Evolutionary conservation across 1,284 basidiomycete species (phyloP).

Genomic region (Leccinum laetum): DNA sequence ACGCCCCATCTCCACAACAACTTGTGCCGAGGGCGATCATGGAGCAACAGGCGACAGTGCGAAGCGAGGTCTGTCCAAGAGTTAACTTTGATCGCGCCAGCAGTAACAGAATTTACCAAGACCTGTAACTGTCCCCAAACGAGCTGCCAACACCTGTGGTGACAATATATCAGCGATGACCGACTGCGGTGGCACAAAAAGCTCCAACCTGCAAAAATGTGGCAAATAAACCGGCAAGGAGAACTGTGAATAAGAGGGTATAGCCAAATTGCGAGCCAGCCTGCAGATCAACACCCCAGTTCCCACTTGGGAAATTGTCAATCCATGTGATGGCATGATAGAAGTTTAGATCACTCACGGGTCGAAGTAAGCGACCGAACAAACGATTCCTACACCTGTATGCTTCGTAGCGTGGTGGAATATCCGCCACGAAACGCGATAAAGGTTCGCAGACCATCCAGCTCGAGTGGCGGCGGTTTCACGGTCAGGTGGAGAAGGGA

Average conservation of each 20-base stretch:
- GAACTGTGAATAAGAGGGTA: conserved; percentile 71
- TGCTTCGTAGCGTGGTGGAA: conserved; percentile 44
- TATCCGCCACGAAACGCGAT: conserved; percentile 25
- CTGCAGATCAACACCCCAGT: conserved; percentile 59
- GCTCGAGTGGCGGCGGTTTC: conserved; percentile 6
- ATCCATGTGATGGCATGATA: not conserved
- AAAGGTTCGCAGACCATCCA: conserved; percentile 23
- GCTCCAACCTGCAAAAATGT: conserved; percentile 53
- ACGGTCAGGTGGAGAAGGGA: conserved; percentile 2
- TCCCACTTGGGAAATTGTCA: conserved; percentile 40
- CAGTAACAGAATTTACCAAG: conserved; percentile 35
- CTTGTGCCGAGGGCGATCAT: conserved; percentile 49
- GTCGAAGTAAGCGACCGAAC: conserved; percentile 56
- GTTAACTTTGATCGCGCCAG: not conserved
- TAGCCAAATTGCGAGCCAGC: conserved; percentile 70
- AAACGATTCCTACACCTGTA: conserved; percentile 49
- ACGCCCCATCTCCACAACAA: conserved; percentile 49
- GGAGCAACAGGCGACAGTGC: conserved; percentile 58
- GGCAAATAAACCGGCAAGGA: conserved; percentile 68
- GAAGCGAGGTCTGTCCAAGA: conserved; percentile 44
- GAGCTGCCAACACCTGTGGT: conserved; percentile 43
- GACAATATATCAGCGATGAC: conserved; percentile 11
- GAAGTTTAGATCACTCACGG: conserved; percentile 38
- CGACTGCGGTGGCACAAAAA: conserved; percentile 31
- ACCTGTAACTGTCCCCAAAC: conserved; percentile 50